Evolutionary conservation across 2,329 filamentous ascomycete species (phyloP).

Genomic region (Phialophora chinensis): DNA sequence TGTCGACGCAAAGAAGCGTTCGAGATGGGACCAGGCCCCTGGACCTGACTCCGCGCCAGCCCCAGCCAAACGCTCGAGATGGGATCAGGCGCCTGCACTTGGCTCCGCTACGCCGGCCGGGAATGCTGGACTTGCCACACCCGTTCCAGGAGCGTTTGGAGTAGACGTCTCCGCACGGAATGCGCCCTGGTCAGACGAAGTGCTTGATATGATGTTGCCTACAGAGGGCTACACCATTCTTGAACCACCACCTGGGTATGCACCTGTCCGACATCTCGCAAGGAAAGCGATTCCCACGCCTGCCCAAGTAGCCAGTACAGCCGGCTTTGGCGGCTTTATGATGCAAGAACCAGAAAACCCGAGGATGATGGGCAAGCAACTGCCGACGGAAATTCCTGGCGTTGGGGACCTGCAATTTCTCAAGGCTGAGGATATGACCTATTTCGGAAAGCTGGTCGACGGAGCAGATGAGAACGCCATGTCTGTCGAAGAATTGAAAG

Average conservation of each 20-base stretch:
- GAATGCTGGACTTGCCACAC: conserved; percentile 75
- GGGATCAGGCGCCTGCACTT: conserved; percentile 82
- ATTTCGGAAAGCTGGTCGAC: conserved; percentile 97
- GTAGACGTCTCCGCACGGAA: conserved; percentile 81
- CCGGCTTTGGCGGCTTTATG: conserved; percentile 80
- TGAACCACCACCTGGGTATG: conserved; percentile 88
- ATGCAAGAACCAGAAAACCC: conserved; percentile 93
- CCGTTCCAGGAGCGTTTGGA: conserved; percentile 70
- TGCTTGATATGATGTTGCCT: conserved; percentile 88
- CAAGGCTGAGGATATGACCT: conserved; percentile 98
- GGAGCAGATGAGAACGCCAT: conserved; percentile 89
- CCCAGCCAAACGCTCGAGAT: conserved; percentile 79
- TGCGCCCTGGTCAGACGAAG: conserved; percentile 77
- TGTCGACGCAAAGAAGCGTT: conserved; percentile 73
- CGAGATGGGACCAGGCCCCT: conserved; percentile 86
- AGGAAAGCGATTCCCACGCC: conserved; percentile 77
- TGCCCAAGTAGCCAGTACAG: conserved; percentile 65
- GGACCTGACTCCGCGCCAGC: conserved; percentile 63
- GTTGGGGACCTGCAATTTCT: conserved; percentile 97
- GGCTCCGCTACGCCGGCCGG: conserved; percentile 73
- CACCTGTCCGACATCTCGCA: conserved; percentile 76
- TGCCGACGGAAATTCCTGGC: conserved; percentile 93
- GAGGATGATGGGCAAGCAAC: conserved; percentile 81
- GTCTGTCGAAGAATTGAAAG: conserved; percentile 93
- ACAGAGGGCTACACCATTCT: conserved; percentile 92